Evolutionary conservation across 2,329 filamentous ascomycete genomes (phyloP).

Genomic region (Epichloe elymi): DNA sequence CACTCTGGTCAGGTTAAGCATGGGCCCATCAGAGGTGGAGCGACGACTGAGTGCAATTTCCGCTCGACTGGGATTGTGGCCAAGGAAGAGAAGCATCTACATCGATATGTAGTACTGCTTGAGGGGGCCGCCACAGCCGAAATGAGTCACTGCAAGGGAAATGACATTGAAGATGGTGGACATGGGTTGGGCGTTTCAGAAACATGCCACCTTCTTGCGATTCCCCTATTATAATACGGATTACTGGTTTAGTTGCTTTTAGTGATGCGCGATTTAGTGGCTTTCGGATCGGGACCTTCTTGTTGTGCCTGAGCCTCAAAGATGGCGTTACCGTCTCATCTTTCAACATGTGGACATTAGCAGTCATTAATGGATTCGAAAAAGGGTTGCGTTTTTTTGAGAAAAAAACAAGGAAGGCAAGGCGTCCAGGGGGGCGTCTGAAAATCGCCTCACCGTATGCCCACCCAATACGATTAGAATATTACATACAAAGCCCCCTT

Average conservation of each 20-base stretch:
- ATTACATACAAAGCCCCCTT: constrained; percentile 23
- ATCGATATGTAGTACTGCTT: no score
- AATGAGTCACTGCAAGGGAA: background rate
- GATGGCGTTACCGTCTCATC: no score
- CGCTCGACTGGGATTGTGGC: background rate
- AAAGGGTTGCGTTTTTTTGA: constrained; percentile 4
- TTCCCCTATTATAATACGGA: no score
- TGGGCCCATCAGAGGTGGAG: background rate
- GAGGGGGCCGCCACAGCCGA: no score
- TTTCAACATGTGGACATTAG: no score
- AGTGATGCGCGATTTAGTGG: no score
- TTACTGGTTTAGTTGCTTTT: no score
- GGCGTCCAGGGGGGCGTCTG: no score
- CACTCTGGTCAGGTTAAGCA: no score
- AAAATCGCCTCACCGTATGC: constrained; percentile 6
- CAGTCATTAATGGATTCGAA: background rate
- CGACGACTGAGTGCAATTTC: constrained; percentile 2
- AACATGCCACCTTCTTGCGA: background rate
- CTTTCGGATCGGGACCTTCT: background rate
- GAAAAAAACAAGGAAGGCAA: background rate
- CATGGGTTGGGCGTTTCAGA: background rate
- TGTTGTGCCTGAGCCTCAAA: no score
- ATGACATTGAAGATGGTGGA: background rate
- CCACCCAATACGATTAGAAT: constrained; percentile 29
- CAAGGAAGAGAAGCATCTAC: background rate